These are phyloP conservation scores for Skeletonema costatum DNA, from an alignment of 108 stramenopile genomes.

Conservation along the genomic window DNA sequence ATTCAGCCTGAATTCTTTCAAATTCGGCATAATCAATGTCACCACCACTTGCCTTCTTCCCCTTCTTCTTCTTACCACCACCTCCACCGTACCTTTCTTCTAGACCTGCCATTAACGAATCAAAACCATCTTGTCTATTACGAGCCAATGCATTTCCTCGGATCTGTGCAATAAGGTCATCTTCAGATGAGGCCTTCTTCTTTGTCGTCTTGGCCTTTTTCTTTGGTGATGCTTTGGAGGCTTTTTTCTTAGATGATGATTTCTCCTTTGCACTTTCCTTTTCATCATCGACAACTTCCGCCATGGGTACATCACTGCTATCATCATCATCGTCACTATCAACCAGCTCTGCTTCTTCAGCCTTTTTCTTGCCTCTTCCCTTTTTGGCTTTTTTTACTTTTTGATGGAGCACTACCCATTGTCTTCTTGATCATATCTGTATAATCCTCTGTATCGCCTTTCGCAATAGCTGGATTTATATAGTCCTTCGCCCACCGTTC, in stretches of 20 bases:
- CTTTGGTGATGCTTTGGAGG: constrained; percentile 17
- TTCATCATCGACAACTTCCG: constrained; percentile 26
- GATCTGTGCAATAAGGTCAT: constrained; percentile 68
- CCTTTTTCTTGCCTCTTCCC: constrained; percentile 18
- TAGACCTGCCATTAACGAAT: constrained; percentile 56
- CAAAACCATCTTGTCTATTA: constrained; percentile 39
- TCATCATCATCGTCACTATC: constrained; percentile 11
- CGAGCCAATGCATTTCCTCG: constrained; percentile 54
- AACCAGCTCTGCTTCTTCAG: constrained; percentile 8
- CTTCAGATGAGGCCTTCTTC: constrained; percentile 35
- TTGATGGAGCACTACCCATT: constrained; percentile 34
- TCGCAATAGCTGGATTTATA: constrained; percentile 73
- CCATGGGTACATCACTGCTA: constrained; percentile 30
- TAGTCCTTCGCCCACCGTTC: constrained; percentile 81
- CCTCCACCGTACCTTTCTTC: constrained; percentile 69
- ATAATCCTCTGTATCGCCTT: constrained; percentile 53
- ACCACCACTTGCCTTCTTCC: constrained; percentile 12
- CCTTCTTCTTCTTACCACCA: constrained; percentile 48
- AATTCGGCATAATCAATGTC: constrained; percentile 75
- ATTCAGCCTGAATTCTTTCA: constrained; percentile 60
- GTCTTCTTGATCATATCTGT: constrained; percentile 54
- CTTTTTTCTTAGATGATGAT: neutral
- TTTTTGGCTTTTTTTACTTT: constrained; percentile 23
- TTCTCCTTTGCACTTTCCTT: constrained; percentile 20
- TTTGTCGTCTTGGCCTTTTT: constrained; percentile 32